phyloP scores from a whole-genome alignment of 2,329 filamentous ascomycete genomes.

The Aureobasidium namibiae region DNA sequence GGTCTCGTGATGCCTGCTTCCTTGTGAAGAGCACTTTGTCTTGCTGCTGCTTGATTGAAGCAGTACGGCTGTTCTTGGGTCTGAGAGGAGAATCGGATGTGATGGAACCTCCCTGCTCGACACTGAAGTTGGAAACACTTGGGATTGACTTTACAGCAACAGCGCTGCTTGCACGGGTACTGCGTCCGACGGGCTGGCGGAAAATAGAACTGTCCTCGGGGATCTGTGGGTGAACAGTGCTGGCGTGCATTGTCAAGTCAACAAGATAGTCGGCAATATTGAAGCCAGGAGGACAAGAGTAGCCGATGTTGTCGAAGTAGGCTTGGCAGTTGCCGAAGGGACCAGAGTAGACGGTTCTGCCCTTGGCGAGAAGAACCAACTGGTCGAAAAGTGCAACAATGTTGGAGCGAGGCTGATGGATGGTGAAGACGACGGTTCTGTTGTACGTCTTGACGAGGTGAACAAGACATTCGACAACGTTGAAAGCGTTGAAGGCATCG shows the following conservation, averaged over 20 bases:
- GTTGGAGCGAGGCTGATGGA: constrained; percentile 95
- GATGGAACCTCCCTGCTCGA: constrained; percentile 46
- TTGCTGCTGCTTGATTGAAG: constrained; percentile 78
- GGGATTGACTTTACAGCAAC: constrained; percentile 84
- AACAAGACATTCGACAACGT: constrained; percentile 92
- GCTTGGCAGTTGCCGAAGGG: constrained; percentile 79
- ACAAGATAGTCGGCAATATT: constrained; percentile 98
- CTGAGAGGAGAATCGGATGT: constrained; percentile 51
- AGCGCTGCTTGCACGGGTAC: constrained; percentile 76
- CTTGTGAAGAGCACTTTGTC: constrained; percentile 86
- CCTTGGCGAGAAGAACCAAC: constrained; percentile 81
- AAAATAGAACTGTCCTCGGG: constrained; percentile 47
- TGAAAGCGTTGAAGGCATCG: constrained; percentile 96
- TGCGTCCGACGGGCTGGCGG: constrained; percentile 51
- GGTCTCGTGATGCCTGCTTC: constrained; percentile 51
- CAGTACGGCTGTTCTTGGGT: constrained; percentile 61
- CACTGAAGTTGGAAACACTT: constrained; percentile 69
- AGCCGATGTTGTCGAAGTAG: constrained; percentile 89
- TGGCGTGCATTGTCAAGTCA: constrained; percentile 94
- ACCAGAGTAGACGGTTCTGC: constrained; percentile 86
- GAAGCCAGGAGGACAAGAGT: constrained; percentile 89
- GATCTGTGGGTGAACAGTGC: constrained; percentile 46
- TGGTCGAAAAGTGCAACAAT: constrained; percentile 96
- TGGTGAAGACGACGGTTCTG: constrained; percentile 94
- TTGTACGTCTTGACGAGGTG: constrained; percentile 94